Base-by-base conservation (phyloP, 1,139 yeast genomes). In the Suhomyces bolitotheri region DNA sequence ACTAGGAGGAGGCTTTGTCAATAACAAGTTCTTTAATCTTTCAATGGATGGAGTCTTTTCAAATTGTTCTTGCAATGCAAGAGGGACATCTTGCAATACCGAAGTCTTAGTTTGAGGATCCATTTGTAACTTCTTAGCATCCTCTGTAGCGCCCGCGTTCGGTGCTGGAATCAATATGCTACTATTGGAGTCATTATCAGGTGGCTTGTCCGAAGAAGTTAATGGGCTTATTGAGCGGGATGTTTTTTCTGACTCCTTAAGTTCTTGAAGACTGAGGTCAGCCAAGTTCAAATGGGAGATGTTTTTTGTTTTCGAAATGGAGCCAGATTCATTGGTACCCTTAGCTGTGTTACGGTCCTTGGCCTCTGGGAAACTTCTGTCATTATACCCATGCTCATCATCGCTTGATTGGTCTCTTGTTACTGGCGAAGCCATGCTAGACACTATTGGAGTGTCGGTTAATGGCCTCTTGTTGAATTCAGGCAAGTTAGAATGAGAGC, bases 381-480 rank as follows among this genome's bases (percentile, higher is more conserved):
- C 22, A 5, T 20, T 32, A 5, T 15, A 35, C 17, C 20, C 28
- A 15, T 29, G 33, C 22, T 41, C 45, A 17, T 47, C 58, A 20
- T 63, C 68, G 25, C 62, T 56, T 22, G 60, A 54, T 33, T 60
- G 64, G 30, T 55, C 63, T 24, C 57, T 49, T 16, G 62, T 60
- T 16, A 58, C 56, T 0, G 88, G 88, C 1, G 85, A 78, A 1
- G 76, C 66, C 42, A 66, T 60, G 9, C 69, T 61, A 24, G 84
- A 78, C 4, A 74, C 77, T 3, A 80, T 69, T 0, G 90, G 90
- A 0, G 90, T 82, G 53, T 82, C 90, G 28, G 82, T 80, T 38
- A 79, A 60, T 0, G 90, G 89, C 30, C 88, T 64, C 55, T 76
- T 79, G 53, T 82, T 78, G 56, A 82, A 82, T 39, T 67, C 80